These are phyloP conservation scores for Geranomyces variabilis DNA, from an alignment of 192 early-diverging fungal genomes.

Conservation along the genomic window DNA sequence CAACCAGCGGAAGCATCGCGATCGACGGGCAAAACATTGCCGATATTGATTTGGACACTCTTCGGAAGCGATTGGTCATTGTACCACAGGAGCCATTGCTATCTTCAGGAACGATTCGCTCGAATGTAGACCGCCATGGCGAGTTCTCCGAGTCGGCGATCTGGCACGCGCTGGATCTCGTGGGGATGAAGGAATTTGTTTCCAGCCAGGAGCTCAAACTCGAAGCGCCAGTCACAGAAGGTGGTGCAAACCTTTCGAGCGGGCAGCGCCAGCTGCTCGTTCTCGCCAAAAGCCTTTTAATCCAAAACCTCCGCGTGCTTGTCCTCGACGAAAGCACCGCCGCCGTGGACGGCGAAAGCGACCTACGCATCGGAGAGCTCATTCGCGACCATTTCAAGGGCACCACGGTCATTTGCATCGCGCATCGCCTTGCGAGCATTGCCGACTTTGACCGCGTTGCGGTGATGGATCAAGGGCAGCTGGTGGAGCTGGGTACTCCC, in stretches of 20 bases:
- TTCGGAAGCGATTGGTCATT: constrained; percentile 42
- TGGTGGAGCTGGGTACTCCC: constrained; percentile 59
- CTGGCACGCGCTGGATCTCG: constrained; percentile 68
- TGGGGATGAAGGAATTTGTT: constrained; percentile 49
- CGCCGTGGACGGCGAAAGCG: constrained; percentile 68
- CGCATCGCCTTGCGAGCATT: constrained; percentile 38
- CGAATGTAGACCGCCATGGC: constrained; percentile 70
- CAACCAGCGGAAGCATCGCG: constrained; percentile 30
- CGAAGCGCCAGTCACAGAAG: constrained; percentile 79
- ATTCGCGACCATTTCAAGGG: constrained; percentile 48
- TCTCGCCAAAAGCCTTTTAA: constrained; percentile 52
- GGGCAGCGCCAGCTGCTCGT: constrained; percentile 70
- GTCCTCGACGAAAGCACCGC: constrained; percentile 62
- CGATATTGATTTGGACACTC: constrained; percentile 32
- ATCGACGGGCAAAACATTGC: constrained; percentile 47
- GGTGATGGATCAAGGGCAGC: constrained; percentile 49
- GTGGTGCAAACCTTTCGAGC: constrained; percentile 77
- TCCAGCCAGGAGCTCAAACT: constrained; percentile 44
- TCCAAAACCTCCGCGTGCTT: constrained; percentile 41
- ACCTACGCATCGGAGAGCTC: constrained; percentile 63
- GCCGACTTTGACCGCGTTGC: constrained; percentile 56
- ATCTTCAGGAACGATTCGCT: constrained; percentile 65
- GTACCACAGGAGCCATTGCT: constrained; percentile 54
- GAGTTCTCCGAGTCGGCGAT: constrained; percentile 63
- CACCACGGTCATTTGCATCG: constrained; percentile 30